These are phyloP conservation scores for Solanum arcanum DNA, from an alignment of 257 asterid genomes.

Conservation along the genomic window DNA sequence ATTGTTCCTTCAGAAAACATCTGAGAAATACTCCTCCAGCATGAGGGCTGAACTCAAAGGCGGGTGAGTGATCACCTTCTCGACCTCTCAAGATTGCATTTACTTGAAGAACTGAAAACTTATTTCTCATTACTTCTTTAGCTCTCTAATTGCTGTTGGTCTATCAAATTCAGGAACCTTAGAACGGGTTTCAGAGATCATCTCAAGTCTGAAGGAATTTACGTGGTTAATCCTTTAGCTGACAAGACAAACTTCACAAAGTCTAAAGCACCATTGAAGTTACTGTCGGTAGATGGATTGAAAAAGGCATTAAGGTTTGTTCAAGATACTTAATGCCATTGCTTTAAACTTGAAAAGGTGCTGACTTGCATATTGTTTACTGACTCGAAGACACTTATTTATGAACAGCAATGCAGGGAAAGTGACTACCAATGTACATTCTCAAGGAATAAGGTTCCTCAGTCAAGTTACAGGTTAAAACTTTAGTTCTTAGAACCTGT, in stretches of 20 bases:
- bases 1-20: constrained; percentile 31
- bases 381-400: background rate
- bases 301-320: constrained; percentile 77
- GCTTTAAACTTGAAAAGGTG: background rate
- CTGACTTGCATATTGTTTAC: background rate
- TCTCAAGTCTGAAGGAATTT: constrained; percentile 72
- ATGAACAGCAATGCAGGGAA: constrained; percentile 62
- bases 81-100: background rate
- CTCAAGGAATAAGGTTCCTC: constrained; percentile 87
- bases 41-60: constrained; percentile 70
- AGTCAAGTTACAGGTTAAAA: constrained; percentile 59
- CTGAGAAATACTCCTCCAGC: constrained; percentile 41
- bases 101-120: background rate
- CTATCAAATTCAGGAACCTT: constrained; percentile 48
- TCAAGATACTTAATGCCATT: background rate
- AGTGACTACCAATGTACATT: constrained; percentile 69
- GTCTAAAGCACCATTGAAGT: constrained; percentile 46
- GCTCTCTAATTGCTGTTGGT: background rate
- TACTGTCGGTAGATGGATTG: constrained; percentile 75
- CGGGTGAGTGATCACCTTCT: constrained; percentile 48
- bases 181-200: constrained; percentile 59
- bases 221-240: constrained; percentile 41
- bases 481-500: background rate
- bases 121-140: background rate
- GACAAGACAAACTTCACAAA: constrained; percentile 30